Evolutionary conservation across 805 yeast species (phyloP).

Genomic region (Ogataea paraovalis): DNA sequence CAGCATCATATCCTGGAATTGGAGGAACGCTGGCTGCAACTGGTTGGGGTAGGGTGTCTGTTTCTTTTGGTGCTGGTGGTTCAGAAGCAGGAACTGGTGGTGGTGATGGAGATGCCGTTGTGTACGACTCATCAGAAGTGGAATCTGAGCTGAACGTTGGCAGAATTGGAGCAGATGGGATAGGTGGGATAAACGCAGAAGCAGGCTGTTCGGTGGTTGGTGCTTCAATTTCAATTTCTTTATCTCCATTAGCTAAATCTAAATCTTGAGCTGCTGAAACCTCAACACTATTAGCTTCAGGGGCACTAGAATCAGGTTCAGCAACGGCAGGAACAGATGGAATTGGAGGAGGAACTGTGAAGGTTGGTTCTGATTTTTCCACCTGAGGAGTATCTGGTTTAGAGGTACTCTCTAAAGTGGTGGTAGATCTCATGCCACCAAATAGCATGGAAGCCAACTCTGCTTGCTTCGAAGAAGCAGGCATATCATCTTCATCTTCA

Average conservation of each 20-base stretch:
- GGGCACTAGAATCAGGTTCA: conserved; percentile 12
- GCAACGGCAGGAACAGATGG: conserved; percentile 19
- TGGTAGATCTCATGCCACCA: conserved; percentile 44
- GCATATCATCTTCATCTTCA: conserved; percentile 40
- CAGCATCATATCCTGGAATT: no score
- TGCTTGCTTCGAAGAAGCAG: conserved; percentile 50
- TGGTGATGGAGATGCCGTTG: conserved; percentile 6
- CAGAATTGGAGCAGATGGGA: conserved; percentile 19
- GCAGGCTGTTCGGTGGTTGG: conserved; percentile 19
- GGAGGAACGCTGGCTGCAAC: no score
- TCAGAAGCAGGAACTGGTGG: no score
- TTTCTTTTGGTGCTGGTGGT: no score
- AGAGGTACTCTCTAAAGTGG: conserved; percentile 10
- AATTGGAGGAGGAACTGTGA: conserved; percentile 22
- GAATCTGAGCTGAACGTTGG: not conserved
- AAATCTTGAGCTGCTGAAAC: not conserved
- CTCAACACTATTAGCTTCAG: conserved; percentile 9
- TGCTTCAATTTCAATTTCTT: not conserved
- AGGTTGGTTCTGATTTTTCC: conserved; percentile 3
- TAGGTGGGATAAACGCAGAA: conserved; percentile 20
- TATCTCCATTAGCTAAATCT: conserved; percentile 3
- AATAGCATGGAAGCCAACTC: conserved; percentile 51
- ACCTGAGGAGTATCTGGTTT: conserved; percentile 1
- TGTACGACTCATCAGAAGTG: not conserved
- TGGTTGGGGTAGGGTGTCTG: conserved; percentile 2